These are phyloP conservation scores for Hypericum perforatum DNA, from an alignment of 345 rosid species.

Conservation along the genomic window DNA sequence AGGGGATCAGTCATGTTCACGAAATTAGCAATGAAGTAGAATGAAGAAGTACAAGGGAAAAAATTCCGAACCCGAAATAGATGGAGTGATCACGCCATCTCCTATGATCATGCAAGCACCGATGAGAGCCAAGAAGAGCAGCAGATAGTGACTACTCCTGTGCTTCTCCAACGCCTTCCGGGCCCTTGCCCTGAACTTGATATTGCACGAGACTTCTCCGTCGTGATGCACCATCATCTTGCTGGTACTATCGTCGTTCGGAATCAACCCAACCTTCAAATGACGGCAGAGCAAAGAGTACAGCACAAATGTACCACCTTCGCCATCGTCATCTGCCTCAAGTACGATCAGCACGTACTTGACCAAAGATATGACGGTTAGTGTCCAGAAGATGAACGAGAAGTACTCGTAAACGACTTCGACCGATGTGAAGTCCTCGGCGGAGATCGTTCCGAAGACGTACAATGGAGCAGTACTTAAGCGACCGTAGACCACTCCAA, in stretches of 20 bases:
- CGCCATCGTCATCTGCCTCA: conserved; percentile 50
- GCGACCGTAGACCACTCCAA: conserved; percentile 55
- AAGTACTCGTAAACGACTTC: conserved; percentile 35
- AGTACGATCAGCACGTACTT: conserved; percentile 48
- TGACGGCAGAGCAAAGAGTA: conserved; percentile 52
- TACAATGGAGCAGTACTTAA: conserved; percentile 49
- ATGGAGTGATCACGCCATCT: conserved; percentile 51
- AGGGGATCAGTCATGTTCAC: not conserved
- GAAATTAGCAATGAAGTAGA: not conserved
- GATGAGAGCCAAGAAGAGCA: conserved; percentile 40
- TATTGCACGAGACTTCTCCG: conserved; percentile 12
- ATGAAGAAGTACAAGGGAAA: not conserved
- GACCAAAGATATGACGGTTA: conserved; percentile 37
- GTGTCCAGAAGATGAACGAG: conserved; percentile 59
- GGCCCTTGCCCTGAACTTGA: conserved; percentile 19
- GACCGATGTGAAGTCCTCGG: conserved; percentile 25
- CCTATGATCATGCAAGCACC: conserved; percentile 57
- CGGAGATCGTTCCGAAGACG: conserved; percentile 34
- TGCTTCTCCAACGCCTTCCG: conserved; percentile 32
- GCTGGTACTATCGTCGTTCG: conserved; percentile 23
- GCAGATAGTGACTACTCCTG: conserved; percentile 35
- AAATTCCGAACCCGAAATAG: conserved; percentile 41
- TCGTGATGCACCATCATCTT: conserved; percentile 19
- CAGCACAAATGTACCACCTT: conserved; percentile 59
- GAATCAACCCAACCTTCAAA: conserved; percentile 46